Base-by-base conservation (phyloP, 1,284 basidiomycete species). In the Trametes versicolor region DNA sequence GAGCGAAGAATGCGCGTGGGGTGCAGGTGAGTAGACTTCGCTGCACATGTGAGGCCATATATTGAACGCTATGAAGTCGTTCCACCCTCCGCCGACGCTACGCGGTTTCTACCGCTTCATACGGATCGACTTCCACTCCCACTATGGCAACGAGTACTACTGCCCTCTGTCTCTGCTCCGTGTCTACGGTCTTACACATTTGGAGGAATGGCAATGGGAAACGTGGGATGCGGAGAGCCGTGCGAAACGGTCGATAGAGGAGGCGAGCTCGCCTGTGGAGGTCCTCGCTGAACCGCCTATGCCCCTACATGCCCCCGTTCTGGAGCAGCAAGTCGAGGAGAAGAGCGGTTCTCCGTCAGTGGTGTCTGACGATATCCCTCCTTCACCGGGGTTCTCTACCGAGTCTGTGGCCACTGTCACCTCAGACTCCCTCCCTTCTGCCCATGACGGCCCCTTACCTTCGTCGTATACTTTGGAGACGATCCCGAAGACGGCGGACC, bases 111-210 rank as follows among this genome's bases (percentile, higher is more conserved):
- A 96, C 76, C 92, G 97, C 21, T 99, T 93, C 76, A 88, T 99
- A 53, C 91, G 97, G 5, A 90, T 99, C 75, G 96, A 99, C 78
- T 98, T 99, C 75, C 87, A 93, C 56, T 93, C 95, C 0, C 93
- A 97, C 75, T 99, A 98, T 72, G 95, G 96, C 21, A 93, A 88
- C 72, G 98, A 99, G 78, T 99, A 93, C 79, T 99, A 97, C 76
- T 99, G 97, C 73, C 97, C 97, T 0, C 85, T 99, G 23, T 97
- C 94, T 1, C 87, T 99, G 0, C 85, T 99, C 32, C 90, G 96
- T 36, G 96, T 98, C 1, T 99, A 97, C 71, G 97, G 98, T 3
- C 88, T 98, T 68, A 99, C 97, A 13, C 96, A 99, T 80, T 90
- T 99, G 72, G 97, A 99, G 71, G 91, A 97, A 71, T 98, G 93